Evolutionary conservation across 2,329 filamentous ascomycete species (phyloP).

Genomic region (Conoideocrella luteorostrata): DNA sequence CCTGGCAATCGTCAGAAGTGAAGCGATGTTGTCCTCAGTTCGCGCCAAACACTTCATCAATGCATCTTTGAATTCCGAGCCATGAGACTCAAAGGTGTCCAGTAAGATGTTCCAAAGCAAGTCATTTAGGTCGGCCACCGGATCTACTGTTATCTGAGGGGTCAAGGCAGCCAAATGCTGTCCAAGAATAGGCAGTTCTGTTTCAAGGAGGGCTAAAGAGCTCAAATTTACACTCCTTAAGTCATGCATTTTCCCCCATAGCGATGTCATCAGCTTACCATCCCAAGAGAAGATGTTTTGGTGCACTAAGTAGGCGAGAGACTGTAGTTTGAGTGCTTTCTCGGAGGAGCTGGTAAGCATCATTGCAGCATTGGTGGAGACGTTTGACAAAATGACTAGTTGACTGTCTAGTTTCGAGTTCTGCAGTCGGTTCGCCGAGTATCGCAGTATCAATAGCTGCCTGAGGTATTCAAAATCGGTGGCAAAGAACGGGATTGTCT

Average conservation of each 20-base stretch:
- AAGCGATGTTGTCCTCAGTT: constrained; percentile 16
- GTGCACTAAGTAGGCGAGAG: constrained; percentile 40
- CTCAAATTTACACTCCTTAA: constrained; percentile 49
- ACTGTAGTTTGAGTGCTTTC: constrained; percentile 37
- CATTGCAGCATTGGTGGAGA: constrained; percentile 27
- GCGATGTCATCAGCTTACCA: constrained; percentile 32
- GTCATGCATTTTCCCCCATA: constrained; percentile 49
- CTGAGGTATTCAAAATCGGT: constrained; percentile 51
- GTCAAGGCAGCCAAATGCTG: constrained; percentile 46
- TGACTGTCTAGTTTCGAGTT: constrained; percentile 24
- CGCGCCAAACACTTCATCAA: constrained; percentile 20
- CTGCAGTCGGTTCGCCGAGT: constrained; percentile 4
- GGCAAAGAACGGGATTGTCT: constrained; percentile 43
- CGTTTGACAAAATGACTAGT: constrained; percentile 41
- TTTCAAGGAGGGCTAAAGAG: constrained; percentile 56
- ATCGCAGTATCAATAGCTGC: constrained; percentile 42
- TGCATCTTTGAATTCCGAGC: constrained; percentile 22
- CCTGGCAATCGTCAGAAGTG: constrained; percentile 6
- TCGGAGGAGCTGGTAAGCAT: constrained; percentile 25
- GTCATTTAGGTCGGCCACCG: constrained; percentile 40
- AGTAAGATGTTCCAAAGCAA: constrained; percentile 41
- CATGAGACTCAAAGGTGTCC: constrained; percentile 34
- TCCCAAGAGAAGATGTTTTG: constrained; percentile 33
- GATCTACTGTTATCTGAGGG: constrained; percentile 42
- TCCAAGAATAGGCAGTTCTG: constrained; percentile 57